Evolutionary conservation across 192 early-diverging fungal genomes (phyloP).

Genomic region (Podila epigama): DNA sequence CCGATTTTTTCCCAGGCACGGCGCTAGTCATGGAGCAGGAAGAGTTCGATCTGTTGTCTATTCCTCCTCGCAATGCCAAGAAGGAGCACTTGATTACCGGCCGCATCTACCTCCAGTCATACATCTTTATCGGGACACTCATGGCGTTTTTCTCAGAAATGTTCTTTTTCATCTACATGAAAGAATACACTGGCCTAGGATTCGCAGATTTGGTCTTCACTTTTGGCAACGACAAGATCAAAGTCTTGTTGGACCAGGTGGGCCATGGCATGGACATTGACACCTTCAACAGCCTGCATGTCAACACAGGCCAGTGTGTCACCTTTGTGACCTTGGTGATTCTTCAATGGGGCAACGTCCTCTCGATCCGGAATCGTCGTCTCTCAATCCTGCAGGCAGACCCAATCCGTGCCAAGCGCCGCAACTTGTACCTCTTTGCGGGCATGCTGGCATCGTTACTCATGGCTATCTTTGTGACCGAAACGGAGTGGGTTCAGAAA

Average conservation of each 20-base stretch:
- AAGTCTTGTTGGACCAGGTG: slow-evolving; percentile 15
- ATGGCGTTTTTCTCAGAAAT: slow-evolving; percentile 69
- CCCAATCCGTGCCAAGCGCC: slow-evolving; percentile 63
- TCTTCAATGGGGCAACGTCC: slow-evolving; percentile 69
- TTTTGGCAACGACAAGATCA: slow-evolving; percentile 14
- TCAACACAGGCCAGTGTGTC: slow-evolving; percentile 64
- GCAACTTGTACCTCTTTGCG: slow-evolving; percentile 65
- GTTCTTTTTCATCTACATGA: slow-evolving; percentile 78
- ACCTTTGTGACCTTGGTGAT: slow-evolving; percentile 72
- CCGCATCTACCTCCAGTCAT: slow-evolving; percentile 76
- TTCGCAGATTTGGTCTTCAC: slow-evolving; percentile 49
- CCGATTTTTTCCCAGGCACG: slow-evolving; percentile 68
- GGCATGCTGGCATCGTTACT: slow-evolving; percentile 57
- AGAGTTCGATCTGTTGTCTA: slow-evolving; percentile 77
- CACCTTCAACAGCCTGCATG: slow-evolving; percentile 35
- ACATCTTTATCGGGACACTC: slow-evolving; percentile 80
- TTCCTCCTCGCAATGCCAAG: slow-evolving; percentile 76
- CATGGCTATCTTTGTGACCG: slow-evolving; percentile 58
- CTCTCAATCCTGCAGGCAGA: slow-evolving; percentile 68
- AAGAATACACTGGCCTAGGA: slow-evolving; percentile 61
- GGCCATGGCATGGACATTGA: slow-evolving; percentile 13
- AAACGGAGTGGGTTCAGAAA: slow-evolving; percentile 59
- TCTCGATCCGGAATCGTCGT: slow-evolving; percentile 65
- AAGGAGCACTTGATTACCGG: slow-evolving; percentile 72
- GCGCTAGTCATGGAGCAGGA: slow-evolving; percentile 81